phyloP scores from a whole-genome alignment of 805 yeast genomes.

The Pachysolen tannophilus region DNA sequence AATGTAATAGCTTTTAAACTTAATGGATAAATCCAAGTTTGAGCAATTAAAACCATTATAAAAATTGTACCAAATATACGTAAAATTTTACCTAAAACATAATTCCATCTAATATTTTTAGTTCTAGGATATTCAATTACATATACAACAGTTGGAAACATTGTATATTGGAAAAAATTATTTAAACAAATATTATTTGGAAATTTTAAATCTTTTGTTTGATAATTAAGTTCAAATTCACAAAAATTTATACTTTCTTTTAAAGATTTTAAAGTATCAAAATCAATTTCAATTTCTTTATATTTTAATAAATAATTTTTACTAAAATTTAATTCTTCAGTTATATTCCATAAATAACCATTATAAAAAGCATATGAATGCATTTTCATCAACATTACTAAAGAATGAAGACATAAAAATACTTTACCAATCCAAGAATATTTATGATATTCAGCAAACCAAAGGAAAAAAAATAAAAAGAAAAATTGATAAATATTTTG shows the following conservation, averaged over 20 bases:
- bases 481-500: constrained; percentile 48
- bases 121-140: constrained; percentile 81
- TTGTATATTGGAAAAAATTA: constrained; percentile 70
- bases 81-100: constrained; percentile 56
- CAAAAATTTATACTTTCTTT: constrained; percentile 58
- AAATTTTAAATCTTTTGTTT: constrained; percentile 40
- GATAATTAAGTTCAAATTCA: constrained; percentile 58
- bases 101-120: constrained; percentile 54
- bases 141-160: constrained; percentile 87
- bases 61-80: constrained; percentile 86
- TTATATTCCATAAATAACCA: constrained; percentile 75
- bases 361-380: constrained; percentile 90
- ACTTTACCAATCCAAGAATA: constrained; percentile 91
- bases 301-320: constrained; percentile 32
- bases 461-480: constrained; percentile 45
- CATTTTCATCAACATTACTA: constrained; percentile 89
- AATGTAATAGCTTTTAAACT: constrained; percentile 52
- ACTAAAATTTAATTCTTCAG: constrained; percentile 45
- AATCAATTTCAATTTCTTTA: constrained; percentile 21
- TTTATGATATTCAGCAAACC: constrained; percentile 44
- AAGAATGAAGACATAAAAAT: constrained; percentile 73
- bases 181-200: constrained; percentile 62
- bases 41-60: constrained; percentile 76
- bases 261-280: constrained; percentile 25
- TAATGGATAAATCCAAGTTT: constrained; percentile 65